phyloP scores from a whole-genome alignment of 345 rosid genomes.

The Boechera retrofracta region DNA sequence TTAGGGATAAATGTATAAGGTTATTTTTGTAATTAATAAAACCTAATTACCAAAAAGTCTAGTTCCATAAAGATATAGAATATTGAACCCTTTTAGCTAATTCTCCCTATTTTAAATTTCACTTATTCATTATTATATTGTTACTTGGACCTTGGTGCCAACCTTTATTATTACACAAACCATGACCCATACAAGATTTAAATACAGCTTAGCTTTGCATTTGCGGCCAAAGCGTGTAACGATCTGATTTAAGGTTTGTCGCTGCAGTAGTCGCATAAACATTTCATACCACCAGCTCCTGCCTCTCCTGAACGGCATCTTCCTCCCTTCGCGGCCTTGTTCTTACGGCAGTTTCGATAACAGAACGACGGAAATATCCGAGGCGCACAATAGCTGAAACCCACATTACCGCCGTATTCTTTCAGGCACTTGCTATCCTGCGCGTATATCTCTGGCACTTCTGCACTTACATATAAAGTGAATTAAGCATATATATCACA shows the following conservation, averaged over 20 bases:
- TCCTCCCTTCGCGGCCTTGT: constrained; percentile 33
- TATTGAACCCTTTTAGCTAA: too few relatives aligned
- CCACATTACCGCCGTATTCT: constrained; percentile 39
- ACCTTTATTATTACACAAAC: constrained; percentile 5
- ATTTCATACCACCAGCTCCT: background rate
- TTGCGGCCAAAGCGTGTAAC: background rate
- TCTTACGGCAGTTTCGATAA: constrained; percentile 14
- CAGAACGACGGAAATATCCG: constrained; percentile 32
- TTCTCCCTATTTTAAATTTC: background rate
- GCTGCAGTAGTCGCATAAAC: constrained; percentile 32
- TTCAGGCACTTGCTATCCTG: constrained; percentile 23
- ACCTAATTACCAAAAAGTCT: too few relatives aligned
- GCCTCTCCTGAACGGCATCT: constrained; percentile 7
- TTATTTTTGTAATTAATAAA: too few relatives aligned
- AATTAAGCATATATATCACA: background rate
- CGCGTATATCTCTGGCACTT: constrained; percentile 37
- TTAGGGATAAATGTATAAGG: too few relatives aligned
- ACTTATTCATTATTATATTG: background rate
- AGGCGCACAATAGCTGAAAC: constrained; percentile 42
- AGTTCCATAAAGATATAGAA: too few relatives aligned
- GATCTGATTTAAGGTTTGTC: constrained; percentile 16
- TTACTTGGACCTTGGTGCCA: background rate
- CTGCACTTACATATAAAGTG: constrained; percentile 10
- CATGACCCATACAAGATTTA: background rate
- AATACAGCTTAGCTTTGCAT: background rate